phyloP scores from a whole-genome alignment of 352 stramenopile genomes.

The Globisporangium sylvaticum region DNA sequence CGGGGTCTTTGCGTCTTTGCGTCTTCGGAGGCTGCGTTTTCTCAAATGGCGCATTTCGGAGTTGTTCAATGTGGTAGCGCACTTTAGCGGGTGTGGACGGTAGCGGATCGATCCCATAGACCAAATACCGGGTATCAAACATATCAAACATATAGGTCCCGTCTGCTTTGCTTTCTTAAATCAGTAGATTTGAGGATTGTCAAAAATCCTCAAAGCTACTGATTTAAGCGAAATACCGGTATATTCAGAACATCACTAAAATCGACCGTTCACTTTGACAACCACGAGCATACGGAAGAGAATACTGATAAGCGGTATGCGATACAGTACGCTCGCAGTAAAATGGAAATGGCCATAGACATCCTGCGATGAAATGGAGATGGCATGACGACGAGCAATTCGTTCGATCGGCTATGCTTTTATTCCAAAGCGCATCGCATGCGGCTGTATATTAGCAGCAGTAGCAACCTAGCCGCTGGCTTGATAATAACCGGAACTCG shows the following conservation, averaged over 20 bases:
- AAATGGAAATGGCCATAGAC: neutral
- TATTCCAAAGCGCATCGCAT: neutral
- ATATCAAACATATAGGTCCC: too few species aligned
- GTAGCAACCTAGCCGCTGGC: neutral
- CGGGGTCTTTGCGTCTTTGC: neutral
- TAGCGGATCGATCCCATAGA: neutral
- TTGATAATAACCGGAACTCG: neutral
- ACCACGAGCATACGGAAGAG: too few species aligned
- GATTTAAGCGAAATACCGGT: too few species aligned
- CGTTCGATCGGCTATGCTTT: too few species aligned
- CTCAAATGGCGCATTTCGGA: neutral
- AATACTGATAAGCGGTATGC: neutral
- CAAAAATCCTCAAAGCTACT: too few species aligned
- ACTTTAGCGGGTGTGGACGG: neutral
- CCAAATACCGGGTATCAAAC: too few species aligned
- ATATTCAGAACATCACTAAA: too few species aligned
- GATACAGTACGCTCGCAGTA: neutral
- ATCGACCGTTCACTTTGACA: too few species aligned
- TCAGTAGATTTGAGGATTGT: too few species aligned
- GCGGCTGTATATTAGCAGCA: neutral
- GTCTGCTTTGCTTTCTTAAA: too few species aligned
- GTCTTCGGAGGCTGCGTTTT: slow-evolving; percentile 4
- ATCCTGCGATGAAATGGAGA: too few species aligned
- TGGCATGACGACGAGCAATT: too few species aligned
- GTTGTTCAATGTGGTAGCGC: neutral